Evolutionary conservation across 345 rosid species (phyloP).

Genomic region (Leavenworthia alabamica): DNA sequence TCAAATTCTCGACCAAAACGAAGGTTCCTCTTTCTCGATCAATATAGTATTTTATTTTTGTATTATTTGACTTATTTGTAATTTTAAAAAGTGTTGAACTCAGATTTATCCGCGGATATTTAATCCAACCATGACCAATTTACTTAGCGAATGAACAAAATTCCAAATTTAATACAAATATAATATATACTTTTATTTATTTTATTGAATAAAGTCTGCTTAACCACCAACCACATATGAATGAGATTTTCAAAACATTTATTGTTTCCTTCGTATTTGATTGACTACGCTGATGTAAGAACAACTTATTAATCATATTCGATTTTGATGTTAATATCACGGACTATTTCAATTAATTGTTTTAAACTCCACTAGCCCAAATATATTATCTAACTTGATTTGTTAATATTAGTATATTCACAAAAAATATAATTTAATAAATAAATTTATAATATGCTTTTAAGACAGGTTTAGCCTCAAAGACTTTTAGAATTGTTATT

Average conservation of each 20-base stretch:
- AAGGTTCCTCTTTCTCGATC: too few species aligned
- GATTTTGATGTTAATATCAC: slow-evolving; percentile 10
- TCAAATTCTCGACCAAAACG: too few species aligned
- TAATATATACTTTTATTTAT: not conserved
- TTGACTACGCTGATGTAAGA: slow-evolving; percentile 14
- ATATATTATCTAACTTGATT: not conserved
- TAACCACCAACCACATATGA: slow-evolving; percentile 23
- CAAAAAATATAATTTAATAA: not conserved
- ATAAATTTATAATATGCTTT: too few species aligned
- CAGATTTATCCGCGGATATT: not conserved
- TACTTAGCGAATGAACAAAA: not conserved
- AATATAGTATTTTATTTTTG: too few species aligned
- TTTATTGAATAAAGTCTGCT: not conserved
- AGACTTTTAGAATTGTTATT: too few species aligned
- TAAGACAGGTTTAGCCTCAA: too few species aligned
- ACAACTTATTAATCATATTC: slow-evolving; percentile 18
- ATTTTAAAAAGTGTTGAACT: not conserved
- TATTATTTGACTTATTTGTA: slow-evolving; percentile 16
- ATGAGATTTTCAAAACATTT: not conserved
- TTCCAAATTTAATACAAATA: not conserved
- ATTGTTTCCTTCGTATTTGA: slow-evolving; percentile 14
- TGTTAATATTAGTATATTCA: not conserved
- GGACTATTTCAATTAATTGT: slow-evolving; percentile 17
- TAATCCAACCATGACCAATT: slow-evolving; percentile 17
- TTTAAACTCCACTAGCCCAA: slow-evolving; percentile 1